A percentile compares a stretch with the other conserved stretches of the same genome.
These are phyloP conservation scores for Ceratocystiopsis sp. DNA, from an alignment of 2,329 filamentous ascomycete genomes.

Conservation along the genomic window DNA sequence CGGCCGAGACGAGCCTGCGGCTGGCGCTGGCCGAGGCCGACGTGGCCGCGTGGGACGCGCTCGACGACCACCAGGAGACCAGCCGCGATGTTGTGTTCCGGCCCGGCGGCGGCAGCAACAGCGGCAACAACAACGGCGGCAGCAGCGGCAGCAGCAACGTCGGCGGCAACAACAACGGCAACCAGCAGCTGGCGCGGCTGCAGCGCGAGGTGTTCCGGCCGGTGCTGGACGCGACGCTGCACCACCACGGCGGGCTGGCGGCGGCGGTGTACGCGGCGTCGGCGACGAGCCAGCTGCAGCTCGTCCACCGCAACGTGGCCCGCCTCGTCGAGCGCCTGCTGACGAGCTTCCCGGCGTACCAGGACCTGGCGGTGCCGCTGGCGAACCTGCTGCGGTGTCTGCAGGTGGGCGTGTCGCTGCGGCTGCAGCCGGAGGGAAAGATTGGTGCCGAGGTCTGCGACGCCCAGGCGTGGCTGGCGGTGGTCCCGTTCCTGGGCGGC, in stretches of 20 bases:
- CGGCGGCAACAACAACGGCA: no score
- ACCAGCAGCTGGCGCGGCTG: slow-evolving; percentile 42
- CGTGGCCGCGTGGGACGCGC: slow-evolving; percentile 26
- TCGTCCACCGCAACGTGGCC: slow-evolving; percentile 39
- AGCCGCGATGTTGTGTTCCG: slow-evolving; percentile 6
- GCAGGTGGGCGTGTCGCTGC: slow-evolving; percentile 55
- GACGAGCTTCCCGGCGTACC: slow-evolving; percentile 57
- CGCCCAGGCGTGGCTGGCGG: slow-evolving; percentile 21
- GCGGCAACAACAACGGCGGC: no score
- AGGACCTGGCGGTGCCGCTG: slow-evolving; percentile 66
- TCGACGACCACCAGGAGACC: slow-evolving; percentile 2
- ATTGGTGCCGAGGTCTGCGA: slow-evolving; percentile 12
- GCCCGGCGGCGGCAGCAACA: no score
- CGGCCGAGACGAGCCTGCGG: slow-evolving; percentile 40
- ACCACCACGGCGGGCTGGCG: slow-evolving; percentile 27
- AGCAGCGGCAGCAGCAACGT: slow-evolving; percentile 1
- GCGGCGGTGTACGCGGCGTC: slow-evolving; percentile 16
- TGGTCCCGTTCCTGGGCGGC: slow-evolving; percentile 41
- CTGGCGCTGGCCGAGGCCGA: slow-evolving; percentile 46
- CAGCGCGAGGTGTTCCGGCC: slow-evolving; percentile 80
- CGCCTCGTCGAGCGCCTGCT: slow-evolving; percentile 60
- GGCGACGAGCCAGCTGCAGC: slow-evolving; percentile 26
- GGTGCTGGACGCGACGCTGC: slow-evolving; percentile 47
- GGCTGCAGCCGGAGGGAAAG: slow-evolving; percentile 26
- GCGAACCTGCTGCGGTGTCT: slow-evolving; percentile 67